Conservation (phyloP, 768 basidiomycete species). For the Phanerochaete carnosa region DNA sequence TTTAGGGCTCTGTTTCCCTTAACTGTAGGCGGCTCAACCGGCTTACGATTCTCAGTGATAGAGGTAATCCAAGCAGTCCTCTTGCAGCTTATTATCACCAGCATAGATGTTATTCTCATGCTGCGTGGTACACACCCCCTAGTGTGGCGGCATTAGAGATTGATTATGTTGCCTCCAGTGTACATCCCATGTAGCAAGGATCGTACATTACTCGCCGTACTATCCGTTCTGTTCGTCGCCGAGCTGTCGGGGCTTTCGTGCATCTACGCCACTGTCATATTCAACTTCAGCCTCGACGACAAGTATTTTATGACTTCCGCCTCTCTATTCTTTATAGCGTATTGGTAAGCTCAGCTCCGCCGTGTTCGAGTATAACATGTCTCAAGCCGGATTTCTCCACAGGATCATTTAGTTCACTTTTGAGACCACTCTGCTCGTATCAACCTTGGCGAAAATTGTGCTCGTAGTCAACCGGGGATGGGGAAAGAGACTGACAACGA, state of each 20-base stretch:
- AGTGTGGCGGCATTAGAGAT: not conserved
- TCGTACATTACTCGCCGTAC: slow-evolving; percentile 9
- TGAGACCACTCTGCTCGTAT: slow-evolving; percentile 22
- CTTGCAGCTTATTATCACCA: slow-evolving; percentile 21
- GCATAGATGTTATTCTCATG: slow-evolving; percentile 24
- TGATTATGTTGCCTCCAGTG: slow-evolving; percentile 8
- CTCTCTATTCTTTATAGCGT: slow-evolving; percentile 18
- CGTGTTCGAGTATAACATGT: not conserved
- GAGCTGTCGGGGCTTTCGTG: slow-evolving; percentile 18
- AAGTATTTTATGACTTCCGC: slow-evolving; percentile 23
- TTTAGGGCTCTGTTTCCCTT: slow-evolving; percentile 20
- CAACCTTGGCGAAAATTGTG: slow-evolving; percentile 21
- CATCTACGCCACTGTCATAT: slow-evolving; percentile 18
- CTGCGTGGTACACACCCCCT: slow-evolving; percentile 17
- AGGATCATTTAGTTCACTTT: slow-evolving; percentile 23
- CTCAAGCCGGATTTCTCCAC: not conserved
- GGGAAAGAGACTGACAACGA: slow-evolving; percentile 20
- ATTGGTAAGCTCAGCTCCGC: slow-evolving; percentile 15
- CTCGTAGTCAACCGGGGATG: slow-evolving; percentile 19
- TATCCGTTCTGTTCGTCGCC: slow-evolving; percentile 16
- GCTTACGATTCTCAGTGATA: slow-evolving; percentile 11
- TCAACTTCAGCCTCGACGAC: slow-evolving; percentile 16
- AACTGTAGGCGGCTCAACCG: slow-evolving; percentile 22
- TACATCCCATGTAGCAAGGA: slow-evolving; percentile 20
- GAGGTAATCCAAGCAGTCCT: slow-evolving; percentile 19